Conservation (phyloP, 1,284 basidiomycete species). For the Boletus semigastroideus region DNA sequence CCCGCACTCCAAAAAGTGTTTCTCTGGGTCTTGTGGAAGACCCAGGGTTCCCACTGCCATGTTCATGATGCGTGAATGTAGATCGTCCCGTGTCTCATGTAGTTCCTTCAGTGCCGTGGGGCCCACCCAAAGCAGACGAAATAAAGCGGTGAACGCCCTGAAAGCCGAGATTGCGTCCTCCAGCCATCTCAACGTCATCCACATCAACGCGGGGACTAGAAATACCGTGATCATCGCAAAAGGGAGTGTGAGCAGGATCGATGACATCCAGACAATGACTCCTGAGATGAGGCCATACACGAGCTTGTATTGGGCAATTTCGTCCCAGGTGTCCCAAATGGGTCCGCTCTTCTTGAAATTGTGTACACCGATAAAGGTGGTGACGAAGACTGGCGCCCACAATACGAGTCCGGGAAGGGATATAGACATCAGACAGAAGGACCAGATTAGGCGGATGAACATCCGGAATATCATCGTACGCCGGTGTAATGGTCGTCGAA, state of each 20-base stretch:
- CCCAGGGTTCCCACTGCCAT: constrained; percentile 61
- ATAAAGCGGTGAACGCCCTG: constrained; percentile 65
- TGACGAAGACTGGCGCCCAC: constrained; percentile 73
- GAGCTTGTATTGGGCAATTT: constrained; percentile 87
- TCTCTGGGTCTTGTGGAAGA: constrained; percentile 68
- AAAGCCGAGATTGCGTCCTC: constrained; percentile 80
- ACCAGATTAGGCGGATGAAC: constrained; percentile 61
- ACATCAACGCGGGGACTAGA: constrained; percentile 73
- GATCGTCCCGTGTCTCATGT: constrained; percentile 48
- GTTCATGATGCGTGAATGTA: constrained; percentile 63
- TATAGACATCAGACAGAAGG: constrained; percentile 64
- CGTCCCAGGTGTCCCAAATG: constrained; percentile 79
- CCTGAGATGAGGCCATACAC: constrained; percentile 77
- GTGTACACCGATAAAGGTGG: constrained; percentile 63
- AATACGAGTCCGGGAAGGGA: constrained; percentile 80
- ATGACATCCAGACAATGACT: constrained; percentile 57
- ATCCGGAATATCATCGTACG: constrained; percentile 55
- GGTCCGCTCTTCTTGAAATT: constrained; percentile 77
- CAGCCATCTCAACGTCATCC: constrained; percentile 83
- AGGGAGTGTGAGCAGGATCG: constrained; percentile 58
- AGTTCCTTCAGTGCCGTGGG: constrained; percentile 53
- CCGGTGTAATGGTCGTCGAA: constrained; percentile 61
- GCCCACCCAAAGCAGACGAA: constrained; percentile 65
- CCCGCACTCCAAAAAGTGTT: constrained; percentile 55
- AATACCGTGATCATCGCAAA: constrained; percentile 54